Evolutionary conservation across 305 asterid species (phyloP).

Genomic region (Petunia hybrid): DNA sequence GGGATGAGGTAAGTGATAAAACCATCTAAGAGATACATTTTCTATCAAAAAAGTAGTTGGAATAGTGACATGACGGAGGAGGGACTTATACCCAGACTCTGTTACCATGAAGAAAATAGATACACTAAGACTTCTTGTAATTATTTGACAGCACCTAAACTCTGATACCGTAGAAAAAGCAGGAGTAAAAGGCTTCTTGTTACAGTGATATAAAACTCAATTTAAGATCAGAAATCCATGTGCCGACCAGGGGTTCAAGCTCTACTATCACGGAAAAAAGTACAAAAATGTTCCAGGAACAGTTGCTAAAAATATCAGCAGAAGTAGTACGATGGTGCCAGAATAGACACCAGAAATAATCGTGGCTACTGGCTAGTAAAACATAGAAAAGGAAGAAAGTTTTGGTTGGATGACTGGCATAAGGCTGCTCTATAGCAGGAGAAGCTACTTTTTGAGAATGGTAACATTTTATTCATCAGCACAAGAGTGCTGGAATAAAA

Average conservation of each 20-base stretch:
- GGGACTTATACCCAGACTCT: neutral
- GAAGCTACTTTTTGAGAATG: neutral
- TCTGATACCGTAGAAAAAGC: neutral
- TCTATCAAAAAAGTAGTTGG: neutral
- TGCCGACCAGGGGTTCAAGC: constrained; percentile 1
- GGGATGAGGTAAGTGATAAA: neutral
- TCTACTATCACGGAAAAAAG: neutral
- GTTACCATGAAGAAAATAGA: neutral
- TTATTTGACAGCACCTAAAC: neutral
- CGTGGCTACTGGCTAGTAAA: neutral
- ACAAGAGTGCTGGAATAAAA: no score
- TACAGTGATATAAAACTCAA: neutral
- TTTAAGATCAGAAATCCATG: neutral
- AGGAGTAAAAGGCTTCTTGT: neutral
- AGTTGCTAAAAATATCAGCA: constrained; percentile 10
- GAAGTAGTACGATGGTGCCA: neutral
- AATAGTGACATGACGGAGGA: neutral
- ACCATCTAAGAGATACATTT: neutral
- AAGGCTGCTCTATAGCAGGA: neutral
- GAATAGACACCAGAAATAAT: neutral
- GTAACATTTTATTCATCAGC: no score
- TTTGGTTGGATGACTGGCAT: neutral
- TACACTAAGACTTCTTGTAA: neutral
- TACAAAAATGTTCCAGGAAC: neutral
- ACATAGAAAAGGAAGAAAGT: constrained; percentile 17